Base-by-base conservation (phyloP, 2,329 filamentous ascomycete species). In the Alternaria tenuissima region DNA sequence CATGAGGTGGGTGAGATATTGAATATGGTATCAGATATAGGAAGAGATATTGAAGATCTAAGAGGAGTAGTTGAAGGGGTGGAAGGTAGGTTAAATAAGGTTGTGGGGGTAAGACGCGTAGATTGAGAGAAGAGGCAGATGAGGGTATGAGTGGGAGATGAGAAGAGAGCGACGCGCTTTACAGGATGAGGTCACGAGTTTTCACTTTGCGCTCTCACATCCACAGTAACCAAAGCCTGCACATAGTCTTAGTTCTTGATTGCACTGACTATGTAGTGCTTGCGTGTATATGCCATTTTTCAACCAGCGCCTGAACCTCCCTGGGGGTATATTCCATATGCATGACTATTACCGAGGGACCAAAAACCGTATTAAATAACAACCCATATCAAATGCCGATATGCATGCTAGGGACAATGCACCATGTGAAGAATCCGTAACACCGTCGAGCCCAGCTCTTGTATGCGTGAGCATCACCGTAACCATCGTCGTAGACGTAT, bases 1-100 rank as follows among this genome's bases (percentile, higher is more conserved):
- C 71, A 73, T 59, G 70, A 75, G 48, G 67, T 74, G 5, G 72
- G 69, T 0, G 61, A 66, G n/a, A 61, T 73, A n/a, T 16, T 66
- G 14, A 62, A 61, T 48, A 66, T 65, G 48, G 51, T 69, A 9
- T 57, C 57, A 2, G 52, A 71, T 48, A 66, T 70, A 52, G 70
- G 66, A 11, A 56, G 64, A 20, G 68, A 72, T 55, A 20, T 72
- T 28, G 56, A 69, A 28, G 63, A 67, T 39, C 52, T 70, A 30
- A 62, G 60, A 20, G 56, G 64, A 16, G 55, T 42, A 1, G 26
- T 73, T 36, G 53, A 41, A 22, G 54, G 36, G 28, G 52, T 72
- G 6, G 67, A 51, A 12, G 62, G 62, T 34, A 64, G 70, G 36
- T 43, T 72, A 32, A 66, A 55, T 18, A 59, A 69, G 30, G 69